Evolutionary conservation across 2,329 filamentous ascomycete genomes (phyloP).

Genomic region (Penicillium sp.): DNA sequence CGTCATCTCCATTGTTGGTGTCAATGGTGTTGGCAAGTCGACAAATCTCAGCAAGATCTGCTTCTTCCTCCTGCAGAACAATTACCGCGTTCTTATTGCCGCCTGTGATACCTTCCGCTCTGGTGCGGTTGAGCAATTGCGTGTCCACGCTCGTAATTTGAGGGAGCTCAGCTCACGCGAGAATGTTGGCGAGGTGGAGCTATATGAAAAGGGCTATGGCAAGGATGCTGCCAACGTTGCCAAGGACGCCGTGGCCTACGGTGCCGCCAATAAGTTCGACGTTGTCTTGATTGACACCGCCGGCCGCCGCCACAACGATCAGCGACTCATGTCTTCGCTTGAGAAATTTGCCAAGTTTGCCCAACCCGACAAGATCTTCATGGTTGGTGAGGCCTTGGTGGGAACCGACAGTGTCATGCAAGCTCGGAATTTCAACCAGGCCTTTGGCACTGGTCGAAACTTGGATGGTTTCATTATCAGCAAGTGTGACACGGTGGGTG

Average conservation of each 20-base stretch:
- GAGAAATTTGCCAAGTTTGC: slow-evolving; percentile 98
- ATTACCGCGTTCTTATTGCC: slow-evolving; percentile 90
- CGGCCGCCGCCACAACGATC: slow-evolving; percentile 91
- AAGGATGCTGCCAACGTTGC: slow-evolving; percentile 96
- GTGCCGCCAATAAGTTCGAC: slow-evolving; percentile 74
- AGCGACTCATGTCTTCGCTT: slow-evolving; percentile 90
- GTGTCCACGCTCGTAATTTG: slow-evolving; percentile 91
- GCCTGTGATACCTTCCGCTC: slow-evolving; percentile 97
- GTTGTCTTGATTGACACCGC: slow-evolving; percentile 98
- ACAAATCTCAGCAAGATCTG: slow-evolving; percentile 98
- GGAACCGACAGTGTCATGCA: slow-evolving; percentile 95
- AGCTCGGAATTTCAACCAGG: slow-evolving; percentile 92
- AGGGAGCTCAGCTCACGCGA: slow-evolving; percentile 85
- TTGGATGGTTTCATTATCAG: slow-evolving; percentile 98
- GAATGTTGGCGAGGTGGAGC: slow-evolving; percentile 75
- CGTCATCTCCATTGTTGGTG: slow-evolving; percentile 96
- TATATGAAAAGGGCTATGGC: slow-evolving; percentile 97
- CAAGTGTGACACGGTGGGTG: slow-evolving; percentile 98
- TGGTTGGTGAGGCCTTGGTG: slow-evolving; percentile 92
- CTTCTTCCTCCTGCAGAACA: slow-evolving; percentile 96
- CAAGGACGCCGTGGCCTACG: slow-evolving; percentile 86
- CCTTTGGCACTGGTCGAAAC: slow-evolving; percentile 76
- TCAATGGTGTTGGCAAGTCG: slow-evolving; percentile 97
- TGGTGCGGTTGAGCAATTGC: slow-evolving; percentile 93
- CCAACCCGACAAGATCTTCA: slow-evolving; percentile 95